These are phyloP conservation scores for Leptographium radiaticola DNA, from an alignment of 2,329 filamentous ascomycete genomes.

Conservation along the genomic window DNA sequence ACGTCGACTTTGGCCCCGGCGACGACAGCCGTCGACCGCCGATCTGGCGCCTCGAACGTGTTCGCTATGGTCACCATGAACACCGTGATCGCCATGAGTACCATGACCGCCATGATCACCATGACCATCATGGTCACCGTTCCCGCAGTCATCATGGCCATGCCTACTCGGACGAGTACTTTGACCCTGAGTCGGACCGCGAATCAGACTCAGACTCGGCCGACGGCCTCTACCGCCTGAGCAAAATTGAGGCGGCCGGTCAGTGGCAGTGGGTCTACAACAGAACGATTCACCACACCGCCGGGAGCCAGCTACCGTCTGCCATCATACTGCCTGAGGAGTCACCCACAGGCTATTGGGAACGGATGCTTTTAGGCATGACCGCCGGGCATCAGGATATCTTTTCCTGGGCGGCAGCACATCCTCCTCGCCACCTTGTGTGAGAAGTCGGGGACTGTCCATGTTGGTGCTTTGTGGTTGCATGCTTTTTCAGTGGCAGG, in stretches of 20 bases:
- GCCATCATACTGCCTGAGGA: slow-evolving; percentile 17
- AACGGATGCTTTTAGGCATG: slow-evolving; percentile 14
- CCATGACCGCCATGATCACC: not conserved
- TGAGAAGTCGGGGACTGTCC: too few species aligned
- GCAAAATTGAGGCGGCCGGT: slow-evolving; percentile 15
- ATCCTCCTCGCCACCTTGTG: not conserved
- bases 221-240: slow-evolving; percentile 13
- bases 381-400: slow-evolving; percentile 8
- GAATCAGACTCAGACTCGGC: not conserved
- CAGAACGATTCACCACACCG: not conserved
- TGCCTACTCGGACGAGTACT: not conserved
- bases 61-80: not conserved
- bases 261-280: slow-evolving; percentile 19
- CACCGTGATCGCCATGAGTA: too few species aligned
- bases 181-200: not conserved
- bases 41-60: not conserved
- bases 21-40: not conserved
- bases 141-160: too few species aligned
- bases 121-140: not conserved
- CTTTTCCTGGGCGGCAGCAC: slow-evolving; percentile 6
- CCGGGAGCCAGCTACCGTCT: slow-evolving; percentile 11
- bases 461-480: too few species aligned
- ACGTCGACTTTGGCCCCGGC: not conserved
- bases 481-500: too few species aligned
- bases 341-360: slow-evolving; percentile 20